Base-by-base conservation (phyloP, 192 early-diverging fungal genomes). In the Entomortierella beljakovae region DNA sequence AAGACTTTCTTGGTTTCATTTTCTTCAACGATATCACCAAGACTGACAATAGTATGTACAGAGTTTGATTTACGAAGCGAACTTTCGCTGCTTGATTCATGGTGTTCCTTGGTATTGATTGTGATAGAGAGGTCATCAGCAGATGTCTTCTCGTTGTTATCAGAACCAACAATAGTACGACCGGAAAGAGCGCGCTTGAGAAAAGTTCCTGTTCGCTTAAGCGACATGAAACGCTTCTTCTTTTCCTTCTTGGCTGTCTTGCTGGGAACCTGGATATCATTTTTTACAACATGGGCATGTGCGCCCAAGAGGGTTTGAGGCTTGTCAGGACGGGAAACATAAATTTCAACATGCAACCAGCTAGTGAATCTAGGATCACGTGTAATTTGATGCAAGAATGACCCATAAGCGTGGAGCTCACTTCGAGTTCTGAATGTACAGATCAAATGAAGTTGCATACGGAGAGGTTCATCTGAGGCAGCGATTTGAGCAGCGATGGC, bases 371-470 rank as follows among this genome's bases (percentile, higher is more conserved):
- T 57, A 40, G 72, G 72, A 16, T 75, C 72, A 23, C 72, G 72
- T 0, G 72, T 75, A 37, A 68, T 76, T 49, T 68, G 74, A 31
- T 79, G 74, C 33, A 79, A 53, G 74, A 79, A 79, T 2, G 74
- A 79, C 3, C 74, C 74, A 29, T 79, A 79, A 31, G 74, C 74
- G 29, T 79, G 74, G 43, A 79, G 54, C 61, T 79, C 74, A 10
- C 53, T 58, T 31, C 74, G 74, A 20, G 74, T 79, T 37, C 74
- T 65, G 74, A 79, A 79, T 0, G 74, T 79, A 61, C 74, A 79
- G 38, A 79, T 79, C 28, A 79, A 33, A 31, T 79, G 66, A 22
- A 79, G 56, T 40, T 69, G 66, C 60, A 69, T 79, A 31, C 74
- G 66, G 20, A 79, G 61, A 3, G 74, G 74, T 23, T 79, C 74